Base-by-base conservation (phyloP, 176 grass and related monocot species). In the Phoenix roebelenii region DNA sequence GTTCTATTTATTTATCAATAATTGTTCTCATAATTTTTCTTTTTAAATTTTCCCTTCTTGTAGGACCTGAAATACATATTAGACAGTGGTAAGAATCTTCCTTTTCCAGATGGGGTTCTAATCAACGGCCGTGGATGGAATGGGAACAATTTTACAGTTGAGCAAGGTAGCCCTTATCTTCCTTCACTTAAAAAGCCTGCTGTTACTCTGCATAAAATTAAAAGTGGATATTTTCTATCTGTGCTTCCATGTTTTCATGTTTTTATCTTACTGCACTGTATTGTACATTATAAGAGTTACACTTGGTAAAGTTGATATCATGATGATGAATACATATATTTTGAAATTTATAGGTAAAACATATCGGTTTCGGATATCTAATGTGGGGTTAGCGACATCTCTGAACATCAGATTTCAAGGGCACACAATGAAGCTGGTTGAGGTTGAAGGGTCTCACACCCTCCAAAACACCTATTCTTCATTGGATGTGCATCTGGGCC, bases 321-420 rank as follows among this genome's bases (percentile, higher is more conserved):
- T 7, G 32, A 55, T 15, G 15, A 17, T 70, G 32, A 35, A 9
- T 35, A 6, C 7, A 35, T 23, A 72, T 51, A 32, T 22, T 35
- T 24, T 28, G 0, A 18, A 23, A 30, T 15, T 29, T 58, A 30
- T 70, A 95, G 91, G 86, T 2, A 82, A 44, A 63, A 91, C 83
- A 17, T 97, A 88, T 53, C 64, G 87, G 17, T 88, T 97, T 67
- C 65, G 84, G 68, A 88, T 97, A 59, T 80, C 87, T 5, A 91
- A 97, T 56, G 84, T 97, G 7, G 92, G 92, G 0, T 55, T 97
- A 51, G 55, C 92, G 0, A 91, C 84, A 1, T 90, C 81, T 1
- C 49, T 97, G 3, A 91, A 97, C 69, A 49, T 97, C 53, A 74
- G 87, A 63, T 80, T 97, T 75, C 92, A 97, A 80, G 87, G 87